These are phyloP conservation scores for Aspergillus viridinutans DNA, from an alignment of 2,329 filamentous ascomycete species.

Conservation along the genomic window DNA sequence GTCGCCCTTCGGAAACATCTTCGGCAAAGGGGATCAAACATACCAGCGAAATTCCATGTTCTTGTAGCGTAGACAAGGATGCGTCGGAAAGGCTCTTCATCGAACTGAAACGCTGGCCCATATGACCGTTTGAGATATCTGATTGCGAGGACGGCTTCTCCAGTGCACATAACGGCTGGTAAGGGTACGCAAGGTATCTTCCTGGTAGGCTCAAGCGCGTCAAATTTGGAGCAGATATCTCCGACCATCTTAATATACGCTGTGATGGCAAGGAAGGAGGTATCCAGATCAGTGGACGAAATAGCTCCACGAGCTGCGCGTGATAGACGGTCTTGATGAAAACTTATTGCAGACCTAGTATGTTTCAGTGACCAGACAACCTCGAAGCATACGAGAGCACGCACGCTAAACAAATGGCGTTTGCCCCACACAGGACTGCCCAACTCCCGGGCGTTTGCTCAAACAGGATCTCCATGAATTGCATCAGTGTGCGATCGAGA, in stretches of 20 bases:
- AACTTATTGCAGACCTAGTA: background rate
- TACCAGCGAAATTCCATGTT: background rate
- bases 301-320: background rate
- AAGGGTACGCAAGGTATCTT: slow-evolving; percentile 5
- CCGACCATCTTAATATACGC: slow-evolving; percentile 4
- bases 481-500: background rate
- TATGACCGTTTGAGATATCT: background rate
- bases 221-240: slow-evolving; percentile 5
- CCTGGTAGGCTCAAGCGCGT: background rate
- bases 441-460: slow-evolving; percentile 1
- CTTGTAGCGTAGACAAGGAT: background rate
- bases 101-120: background rate
- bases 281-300: background rate
- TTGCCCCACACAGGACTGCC: slow-evolving; percentile 1
- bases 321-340: background rate
- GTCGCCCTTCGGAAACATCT: background rate
- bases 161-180: background rate
- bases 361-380: background rate
- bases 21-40: background rate
- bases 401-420: background rate
- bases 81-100: background rate
- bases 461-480: background rate
- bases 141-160: background rate
- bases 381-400: background rate
- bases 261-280: background rate